phyloP scores from a whole-genome alignment of 768 basidiomycete species.

The Scleroderma citrinum region DNA sequence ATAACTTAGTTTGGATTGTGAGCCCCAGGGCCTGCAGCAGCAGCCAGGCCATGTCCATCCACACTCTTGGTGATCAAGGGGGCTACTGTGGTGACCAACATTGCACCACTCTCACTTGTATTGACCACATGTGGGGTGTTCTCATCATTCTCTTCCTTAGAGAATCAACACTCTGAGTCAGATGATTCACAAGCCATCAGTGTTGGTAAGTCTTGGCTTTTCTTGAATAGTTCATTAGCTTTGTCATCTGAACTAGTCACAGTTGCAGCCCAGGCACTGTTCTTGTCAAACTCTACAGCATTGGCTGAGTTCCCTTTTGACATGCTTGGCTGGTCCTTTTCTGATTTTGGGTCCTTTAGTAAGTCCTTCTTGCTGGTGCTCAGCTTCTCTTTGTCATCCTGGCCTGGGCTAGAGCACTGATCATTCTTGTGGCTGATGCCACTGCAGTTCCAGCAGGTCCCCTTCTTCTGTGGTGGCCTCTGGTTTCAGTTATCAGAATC shows the following conservation, averaged over 20 bases:
- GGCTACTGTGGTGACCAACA: neutral
- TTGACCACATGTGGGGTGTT: neutral
- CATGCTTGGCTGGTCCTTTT: too few species aligned
- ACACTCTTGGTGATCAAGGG: neutral
- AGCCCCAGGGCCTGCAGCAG: neutral
- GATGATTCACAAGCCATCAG: neutral
- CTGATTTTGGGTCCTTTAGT: neutral
- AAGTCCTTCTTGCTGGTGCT: neutral
- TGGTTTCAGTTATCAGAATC: neutral
- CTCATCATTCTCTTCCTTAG: neutral
- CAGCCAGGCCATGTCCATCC: neutral
- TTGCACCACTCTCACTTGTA: neutral
- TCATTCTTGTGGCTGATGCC: conserved; percentile 23
- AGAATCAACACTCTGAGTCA: neutral
- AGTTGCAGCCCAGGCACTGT: neutral
- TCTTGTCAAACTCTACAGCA: neutral
- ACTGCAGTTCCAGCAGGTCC: conserved; percentile 26
- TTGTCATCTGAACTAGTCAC: neutral
- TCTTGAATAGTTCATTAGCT: neutral
- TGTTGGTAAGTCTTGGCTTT: too few species aligned
- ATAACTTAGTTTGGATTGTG: neutral
- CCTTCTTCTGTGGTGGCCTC: neutral
- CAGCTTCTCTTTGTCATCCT: conserved; percentile 21
- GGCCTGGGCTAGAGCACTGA: conserved; percentile 13
- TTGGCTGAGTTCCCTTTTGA: neutral